phyloP scores from a whole-genome alignment of 768 basidiomycete species.

The Pholiota microspora region DNA sequence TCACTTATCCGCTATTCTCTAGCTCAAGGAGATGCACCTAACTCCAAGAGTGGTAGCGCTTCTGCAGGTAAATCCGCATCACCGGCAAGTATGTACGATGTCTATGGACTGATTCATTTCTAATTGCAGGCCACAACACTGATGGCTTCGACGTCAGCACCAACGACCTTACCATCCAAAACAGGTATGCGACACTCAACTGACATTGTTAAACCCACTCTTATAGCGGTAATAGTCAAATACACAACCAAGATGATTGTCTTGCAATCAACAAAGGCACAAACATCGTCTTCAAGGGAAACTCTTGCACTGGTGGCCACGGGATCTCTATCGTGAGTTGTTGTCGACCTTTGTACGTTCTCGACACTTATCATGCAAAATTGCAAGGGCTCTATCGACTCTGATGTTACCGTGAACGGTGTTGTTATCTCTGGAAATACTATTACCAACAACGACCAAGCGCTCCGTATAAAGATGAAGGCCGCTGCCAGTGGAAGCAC shows the following conservation, averaged over 20 bases:
- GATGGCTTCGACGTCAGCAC: conserved; percentile 48
- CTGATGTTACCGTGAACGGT: conserved; percentile 41
- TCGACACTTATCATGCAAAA: background rate
- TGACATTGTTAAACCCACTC: background rate
- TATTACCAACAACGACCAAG: conserved; percentile 52
- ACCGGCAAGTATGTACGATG: too few species aligned
- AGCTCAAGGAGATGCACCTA: conserved; percentile 54
- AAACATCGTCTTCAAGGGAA: conserved; percentile 47
- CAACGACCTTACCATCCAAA: conserved; percentile 35
- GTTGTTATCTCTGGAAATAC: conserved; percentile 47
- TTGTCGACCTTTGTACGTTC: background rate
- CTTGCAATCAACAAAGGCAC: conserved; percentile 47
- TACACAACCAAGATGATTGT: conserved; percentile 58
- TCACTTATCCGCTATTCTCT: background rate
- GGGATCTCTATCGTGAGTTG: conserved; percentile 53
- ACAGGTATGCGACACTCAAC: conserved; percentile 29
- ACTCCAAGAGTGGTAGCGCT: conserved; percentile 37
- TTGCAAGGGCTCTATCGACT: conserved; percentile 52
- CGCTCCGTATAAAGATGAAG: conserved; percentile 52
- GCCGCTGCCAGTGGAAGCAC: conserved; percentile 40
- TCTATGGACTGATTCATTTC: background rate
- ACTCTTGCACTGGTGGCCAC: conserved; percentile 59
- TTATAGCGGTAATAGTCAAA: conserved; percentile 18
- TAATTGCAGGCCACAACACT: conserved; percentile 41
- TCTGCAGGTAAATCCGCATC: conserved; percentile 23